Evolutionary conservation across 495 filamentous ascomycete genomes (phyloP).

Genomic region (Penicillium diatomitis): DNA sequence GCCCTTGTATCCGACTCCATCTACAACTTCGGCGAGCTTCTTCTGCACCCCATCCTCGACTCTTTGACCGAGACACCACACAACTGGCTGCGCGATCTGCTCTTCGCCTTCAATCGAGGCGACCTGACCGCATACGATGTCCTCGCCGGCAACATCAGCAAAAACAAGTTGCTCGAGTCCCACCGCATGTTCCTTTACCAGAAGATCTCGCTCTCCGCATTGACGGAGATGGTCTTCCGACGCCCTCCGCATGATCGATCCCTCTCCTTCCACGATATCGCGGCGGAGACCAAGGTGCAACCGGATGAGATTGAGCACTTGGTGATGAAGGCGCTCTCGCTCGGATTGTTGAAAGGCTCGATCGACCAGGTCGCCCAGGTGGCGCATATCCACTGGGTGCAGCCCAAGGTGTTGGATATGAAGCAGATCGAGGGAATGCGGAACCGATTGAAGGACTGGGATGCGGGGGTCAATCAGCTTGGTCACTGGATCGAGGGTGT

Average conservation of each 20-base stretch:
- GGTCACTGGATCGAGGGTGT: constrained; percentile 90
- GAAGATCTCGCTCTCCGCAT: constrained; percentile 92
- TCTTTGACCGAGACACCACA: constrained; percentile 57
- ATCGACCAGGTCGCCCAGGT: constrained; percentile 96
- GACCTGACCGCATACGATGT: constrained; percentile 81
- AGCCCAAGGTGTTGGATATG: constrained; percentile 95
- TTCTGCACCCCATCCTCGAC: constrained; percentile 93
- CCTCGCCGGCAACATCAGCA: constrained; percentile 64
- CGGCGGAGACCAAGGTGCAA: constrained; percentile 83
- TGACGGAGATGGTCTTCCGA: constrained; percentile 95
- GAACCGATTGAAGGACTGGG: constrained; percentile 81
- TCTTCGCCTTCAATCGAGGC: constrained; percentile 96
- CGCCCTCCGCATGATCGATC: constrained; percentile 91
- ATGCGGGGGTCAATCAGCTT: constrained; percentile 84
- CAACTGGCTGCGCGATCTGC: constrained; percentile 81
- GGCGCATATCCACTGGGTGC: constrained; percentile 95
- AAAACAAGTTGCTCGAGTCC: constrained; percentile 67
- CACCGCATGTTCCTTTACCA: constrained; percentile 80
- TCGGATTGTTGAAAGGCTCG: constrained; percentile 80
- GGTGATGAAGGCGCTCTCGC: constrained; percentile 94
- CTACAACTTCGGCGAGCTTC: constrained; percentile 98
- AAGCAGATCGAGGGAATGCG: constrained; percentile 94
- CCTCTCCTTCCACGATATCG: constrained; percentile 82
- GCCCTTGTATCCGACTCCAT: constrained; percentile 88
- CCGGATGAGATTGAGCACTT: constrained; percentile 91